Base-by-base conservation (phyloP, 2,329 filamentous ascomycete species). In the Magnaporthiopsis incrustans region DNA sequence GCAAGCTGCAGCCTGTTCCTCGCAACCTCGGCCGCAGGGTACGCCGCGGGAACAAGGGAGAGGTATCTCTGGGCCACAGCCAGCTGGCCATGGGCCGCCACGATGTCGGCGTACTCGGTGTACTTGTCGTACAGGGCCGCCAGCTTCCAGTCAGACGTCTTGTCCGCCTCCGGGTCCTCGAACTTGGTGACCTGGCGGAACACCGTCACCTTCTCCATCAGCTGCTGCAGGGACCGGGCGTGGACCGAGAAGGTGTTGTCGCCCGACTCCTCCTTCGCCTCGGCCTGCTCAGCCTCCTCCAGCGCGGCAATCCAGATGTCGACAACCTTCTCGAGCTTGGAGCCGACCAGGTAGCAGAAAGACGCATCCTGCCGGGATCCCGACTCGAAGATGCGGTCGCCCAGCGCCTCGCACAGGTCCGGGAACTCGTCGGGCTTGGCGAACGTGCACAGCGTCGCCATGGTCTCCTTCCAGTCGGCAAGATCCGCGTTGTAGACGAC, bases 141-240 rank as follows among this genome's bases (percentile, higher is more conserved):
- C 66, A 99, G 86, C 78, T 96, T 97, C 94, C 94, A 99, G 70
- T 89, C 91, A 1, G 88, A 87, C 12, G 85, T 81, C 69, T 91
- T 85, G 60, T 79, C 78, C 67, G 85, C 85, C 72, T 97, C 92
- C 11, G 78, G 77, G 73, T 99, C 95, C 70, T 90, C 80, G 79
- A 97, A 99, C 72, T 94, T 92, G 67, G 92, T 93, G 58, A 97
- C 93, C 69, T 95, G 86, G 64, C 95, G 89, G 87, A 99, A 99
- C 63, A 99, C 86, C 0, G 93, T 96, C 60, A 99, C 95, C 81
- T 99, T 99, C 78, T 99, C 95, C 67, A 99, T 96, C 73, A 99
- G 94, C 68, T 90, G 89, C 76, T 98, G 95, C 58, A 99, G 80
- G 60, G 90, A 89, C 67, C 88, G 87, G 64, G 94, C 92, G 71